phyloP scores from a whole-genome alignment of 805 yeast species.

The Metschnikowia corniflorae region DNA sequence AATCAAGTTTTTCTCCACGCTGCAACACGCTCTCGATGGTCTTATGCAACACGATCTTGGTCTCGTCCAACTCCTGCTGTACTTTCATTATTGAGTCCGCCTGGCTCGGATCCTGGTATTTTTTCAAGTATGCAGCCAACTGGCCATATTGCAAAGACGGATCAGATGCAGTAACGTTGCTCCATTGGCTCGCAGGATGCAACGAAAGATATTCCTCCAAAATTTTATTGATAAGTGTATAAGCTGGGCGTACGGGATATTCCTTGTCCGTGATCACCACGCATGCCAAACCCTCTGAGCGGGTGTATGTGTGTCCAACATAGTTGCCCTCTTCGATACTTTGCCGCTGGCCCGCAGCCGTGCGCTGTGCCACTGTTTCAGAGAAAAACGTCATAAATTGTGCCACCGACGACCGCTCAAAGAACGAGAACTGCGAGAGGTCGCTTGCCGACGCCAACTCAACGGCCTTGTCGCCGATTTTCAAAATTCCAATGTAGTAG shows the following conservation, averaged over 20 bases:
- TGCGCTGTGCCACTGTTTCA: conserved; percentile 85
- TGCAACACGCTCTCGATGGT: conserved; percentile 91
- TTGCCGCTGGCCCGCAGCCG: conserved; percentile 87
- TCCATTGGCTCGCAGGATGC: conserved; percentile 76
- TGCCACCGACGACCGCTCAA: conserved; percentile 75
- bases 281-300: conserved; percentile 88
- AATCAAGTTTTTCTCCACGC: conserved; percentile 94
- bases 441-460: conserved; percentile 82
- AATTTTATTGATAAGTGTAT: conserved; percentile 83
- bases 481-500: conserved; percentile 83
- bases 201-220: conserved; percentile 85
- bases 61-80: conserved; percentile 96
- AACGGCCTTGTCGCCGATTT: conserved; percentile 62
- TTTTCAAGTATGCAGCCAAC: conserved; percentile 65
- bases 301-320: conserved; percentile 85
- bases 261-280: conserved; percentile 92
- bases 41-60: conserved; percentile 92
- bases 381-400: conserved; percentile 95
- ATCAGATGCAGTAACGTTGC: conserved; percentile 41
- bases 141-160: conserved; percentile 51
- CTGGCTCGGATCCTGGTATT: conserved; percentile 95
- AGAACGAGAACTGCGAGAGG: conserved; percentile 80
- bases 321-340: conserved; percentile 89
- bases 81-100: conserved; percentile 97
- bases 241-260: conserved; percentile 96